Base-by-base conservation (phyloP, 1,284 basidiomycete species). In the Spongispora temasekensis region DNA sequence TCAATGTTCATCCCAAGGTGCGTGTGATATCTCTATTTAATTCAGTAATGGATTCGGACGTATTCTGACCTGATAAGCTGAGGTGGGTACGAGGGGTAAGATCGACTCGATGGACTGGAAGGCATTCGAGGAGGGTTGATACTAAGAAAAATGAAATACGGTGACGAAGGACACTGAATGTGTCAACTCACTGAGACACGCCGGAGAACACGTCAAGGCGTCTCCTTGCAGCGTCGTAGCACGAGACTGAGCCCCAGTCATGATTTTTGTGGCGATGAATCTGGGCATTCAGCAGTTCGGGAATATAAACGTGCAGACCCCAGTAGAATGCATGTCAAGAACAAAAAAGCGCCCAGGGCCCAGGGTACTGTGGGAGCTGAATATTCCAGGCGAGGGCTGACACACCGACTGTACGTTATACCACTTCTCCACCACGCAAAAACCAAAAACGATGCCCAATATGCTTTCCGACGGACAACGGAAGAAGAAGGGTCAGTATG, bases 241-340 rank as follows among this genome's bases (percentile, higher is more conserved):
- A 91, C 2, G 83, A 65, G 57, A 83, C 79, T 2, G 86, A 77
- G 37, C 89, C 89, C 89, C 88, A 90, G 64, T 91, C 89, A 65
- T 91, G 89, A 10, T 89, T 44, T 52, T 23, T 21, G 21, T 9
- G 40, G 10, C 32, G 6, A 25, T 1, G 32, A n/a, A 44, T 59
- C 40, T 60, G 56, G 61, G 37, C n/a, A n/a, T n/a, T n/a, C n/a
- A n/a, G n/a, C n/a, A n/a, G n/a, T n/a, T n/a, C n/a, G n/a, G n/a
- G n/a, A n/a, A n/a, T n/a, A n/a, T n/a, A n/a, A n/a, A n/a, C n/a
- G n/a, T n/a, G n/a, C n/a, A n/a, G n/a, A n/a, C n/a, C n/a, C n/a
- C n/a, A n/a, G n/a, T n/a, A n/a, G n/a, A n/a, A n/a, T n/a, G n/a
- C n/a, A n/a, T n/a, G n/a, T n/a, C n/a, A n/a, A n/a, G n/a, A n/a